Evolutionary conservation across 73 alveolate genomes (phyloP).

Genomic region (Breviolum minutum): DNA sequence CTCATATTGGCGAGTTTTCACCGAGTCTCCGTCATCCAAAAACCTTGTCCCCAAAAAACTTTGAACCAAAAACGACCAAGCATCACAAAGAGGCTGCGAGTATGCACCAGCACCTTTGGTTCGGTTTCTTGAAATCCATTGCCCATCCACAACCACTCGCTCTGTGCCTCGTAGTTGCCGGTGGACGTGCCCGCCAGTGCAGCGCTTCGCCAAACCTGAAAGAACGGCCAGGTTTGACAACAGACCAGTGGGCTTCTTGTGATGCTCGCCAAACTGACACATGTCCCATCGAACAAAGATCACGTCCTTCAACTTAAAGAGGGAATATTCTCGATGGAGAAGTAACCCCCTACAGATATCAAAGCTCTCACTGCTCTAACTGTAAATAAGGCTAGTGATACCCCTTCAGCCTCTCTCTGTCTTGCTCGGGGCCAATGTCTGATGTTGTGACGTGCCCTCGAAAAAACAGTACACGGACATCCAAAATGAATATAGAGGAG

Average conservation of each 20-base stretch:
- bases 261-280: background rate
- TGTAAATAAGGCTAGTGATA: background rate
- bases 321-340: background rate
- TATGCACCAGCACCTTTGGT: background rate
- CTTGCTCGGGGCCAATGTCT: background rate
- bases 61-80: background rate
- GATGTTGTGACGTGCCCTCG: constrained; percentile 10
- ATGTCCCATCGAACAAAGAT: background rate
- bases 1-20: background rate
- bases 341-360: background rate
- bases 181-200: background rate
- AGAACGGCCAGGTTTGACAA: background rate
- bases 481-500: constrained; percentile 28
- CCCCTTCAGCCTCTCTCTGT: background rate
- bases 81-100: background rate
- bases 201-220: background rate
- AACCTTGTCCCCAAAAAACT: background rate
- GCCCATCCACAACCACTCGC: background rate
- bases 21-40: background rate
- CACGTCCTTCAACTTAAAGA: background rate
- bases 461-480: background rate
- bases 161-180: background rate
- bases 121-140: background rate
- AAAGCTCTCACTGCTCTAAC: background rate
- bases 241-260: background rate